Percentiles rank a stretch among this genome's conserved stretches.
phyloP scores from a whole-genome alignment of 352 stramenopile species.

The Globisporangium solare region DNA sequence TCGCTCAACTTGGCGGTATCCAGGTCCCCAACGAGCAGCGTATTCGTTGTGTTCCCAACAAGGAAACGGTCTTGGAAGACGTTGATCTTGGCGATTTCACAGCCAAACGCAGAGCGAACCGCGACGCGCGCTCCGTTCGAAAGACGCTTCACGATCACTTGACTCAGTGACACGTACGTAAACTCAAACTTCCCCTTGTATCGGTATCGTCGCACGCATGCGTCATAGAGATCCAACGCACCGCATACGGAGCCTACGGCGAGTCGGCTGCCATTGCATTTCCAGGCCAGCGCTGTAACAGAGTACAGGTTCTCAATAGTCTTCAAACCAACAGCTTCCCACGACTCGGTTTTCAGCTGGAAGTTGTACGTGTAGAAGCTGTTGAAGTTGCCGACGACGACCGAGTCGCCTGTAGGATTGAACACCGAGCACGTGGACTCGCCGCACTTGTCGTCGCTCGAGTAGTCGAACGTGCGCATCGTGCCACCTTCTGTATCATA shows the following conservation, averaged over 20 bases:
- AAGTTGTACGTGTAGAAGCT: constrained; percentile 90
- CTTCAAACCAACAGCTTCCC: constrained; percentile 81
- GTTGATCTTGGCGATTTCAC: constrained; percentile 93
- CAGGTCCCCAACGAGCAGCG: constrained; percentile 89
- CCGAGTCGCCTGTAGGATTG: constrained; percentile 89
- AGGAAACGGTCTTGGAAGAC: constrained; percentile 93
- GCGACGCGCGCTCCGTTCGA: constrained; percentile 83
- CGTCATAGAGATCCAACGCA: constrained; percentile 90
- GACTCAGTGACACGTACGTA: constrained; percentile 91
- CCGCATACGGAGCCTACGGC: constrained; percentile 90
- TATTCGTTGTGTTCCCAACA: constrained; percentile 90
- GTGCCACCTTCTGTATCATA: constrained; percentile 88
- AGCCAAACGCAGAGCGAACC: constrained; percentile 87
- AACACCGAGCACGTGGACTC: constrained; percentile 80
- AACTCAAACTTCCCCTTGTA: constrained; percentile 96
- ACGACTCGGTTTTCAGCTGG: constrained; percentile 79
- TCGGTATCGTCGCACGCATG: constrained; percentile 85
- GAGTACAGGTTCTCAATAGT: constrained; percentile 91
- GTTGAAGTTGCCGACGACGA: constrained; percentile 93
- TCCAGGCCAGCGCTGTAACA: constrained; percentile 90
- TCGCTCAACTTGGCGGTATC: constrained; percentile 90
- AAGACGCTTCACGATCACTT: constrained; percentile 93
- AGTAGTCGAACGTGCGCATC: constrained; percentile 90
- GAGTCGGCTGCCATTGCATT: constrained; percentile 85
- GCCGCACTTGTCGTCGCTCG: constrained; percentile 69